Conservation (phyloP, 805 yeast genomes). For the Lipomyces orientalis region DNA sequence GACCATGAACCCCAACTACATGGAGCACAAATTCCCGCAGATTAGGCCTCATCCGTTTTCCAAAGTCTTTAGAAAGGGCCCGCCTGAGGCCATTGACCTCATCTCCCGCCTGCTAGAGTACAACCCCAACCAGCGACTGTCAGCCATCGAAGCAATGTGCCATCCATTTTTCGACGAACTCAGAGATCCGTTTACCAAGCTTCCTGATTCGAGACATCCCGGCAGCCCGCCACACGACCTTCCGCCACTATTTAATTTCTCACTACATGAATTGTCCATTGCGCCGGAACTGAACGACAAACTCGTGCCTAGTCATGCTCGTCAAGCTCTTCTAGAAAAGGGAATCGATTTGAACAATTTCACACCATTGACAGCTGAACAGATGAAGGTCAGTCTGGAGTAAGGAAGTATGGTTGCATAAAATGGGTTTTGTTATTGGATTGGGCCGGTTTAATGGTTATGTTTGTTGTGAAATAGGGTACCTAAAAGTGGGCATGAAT, state of each 20-base stretch:
- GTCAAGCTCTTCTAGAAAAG: slow-evolving; percentile 51
- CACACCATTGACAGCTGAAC: slow-evolving; percentile 56
- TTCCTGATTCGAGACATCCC: slow-evolving; percentile 59
- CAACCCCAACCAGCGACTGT: slow-evolving; percentile 82
- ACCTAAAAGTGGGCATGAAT: not conserved
- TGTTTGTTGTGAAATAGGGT: slow-evolving; percentile 2
- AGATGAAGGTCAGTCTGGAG: slow-evolving; percentile 34
- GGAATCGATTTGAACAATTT: slow-evolving; percentile 58
- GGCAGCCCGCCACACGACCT: slow-evolving; percentile 72
- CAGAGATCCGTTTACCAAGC: slow-evolving; percentile 55
- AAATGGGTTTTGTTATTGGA: slow-evolving; percentile 3
- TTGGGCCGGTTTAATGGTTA: slow-evolving; percentile 1
- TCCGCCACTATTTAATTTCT: slow-evolving; percentile 82
- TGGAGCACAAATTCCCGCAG: slow-evolving; percentile 93
- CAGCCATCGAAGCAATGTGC: slow-evolving; percentile 80
- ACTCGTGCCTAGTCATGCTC: slow-evolving; percentile 49
- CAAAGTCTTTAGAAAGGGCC: slow-evolving; percentile 75
- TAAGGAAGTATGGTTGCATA: slow-evolving; percentile 8
- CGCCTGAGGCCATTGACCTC: slow-evolving; percentile 85
- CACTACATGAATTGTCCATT: slow-evolving; percentile 56
- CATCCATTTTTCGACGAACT: slow-evolving; percentile 91
- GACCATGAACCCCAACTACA: slow-evolving; percentile 95
- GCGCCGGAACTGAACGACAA: slow-evolving; percentile 50
- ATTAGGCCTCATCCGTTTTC: slow-evolving; percentile 59
- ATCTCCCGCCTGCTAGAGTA: slow-evolving; percentile 82